Conservation (phyloP, 352 stramenopile species). For the Globisporangium heterothallicum region DNA sequence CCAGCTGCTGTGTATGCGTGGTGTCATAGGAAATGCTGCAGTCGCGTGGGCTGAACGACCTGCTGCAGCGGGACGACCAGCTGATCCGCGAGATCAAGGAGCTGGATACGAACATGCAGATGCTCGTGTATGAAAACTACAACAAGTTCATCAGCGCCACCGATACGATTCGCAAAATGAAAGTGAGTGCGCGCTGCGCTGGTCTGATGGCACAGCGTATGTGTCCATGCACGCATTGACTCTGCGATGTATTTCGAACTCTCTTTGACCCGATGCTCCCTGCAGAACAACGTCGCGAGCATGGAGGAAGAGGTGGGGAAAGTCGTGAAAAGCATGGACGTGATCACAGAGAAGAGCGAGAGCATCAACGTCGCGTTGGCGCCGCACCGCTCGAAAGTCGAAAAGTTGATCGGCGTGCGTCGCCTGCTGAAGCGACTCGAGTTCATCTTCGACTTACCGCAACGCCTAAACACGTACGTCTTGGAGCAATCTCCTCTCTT, state of each 20-base stretch:
- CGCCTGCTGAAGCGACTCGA: conserved; percentile 95
- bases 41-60: conserved; percentile 57
- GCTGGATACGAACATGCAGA: conserved; percentile 99
- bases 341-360: conserved; percentile 81
- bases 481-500: background rate
- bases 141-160: conserved; percentile 99
- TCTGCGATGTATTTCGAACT: too few relatives aligned
- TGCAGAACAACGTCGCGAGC: conserved; percentile 83
- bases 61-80: conserved; percentile 65
- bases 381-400: conserved; percentile 84
- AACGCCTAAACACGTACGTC: conserved; percentile 65
- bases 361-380: conserved; percentile 87
- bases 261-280: background rate
- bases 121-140: conserved; percentile 99
- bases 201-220: too few relatives aligned
- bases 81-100: conserved; percentile 90
- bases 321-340: conserved; percentile 86
- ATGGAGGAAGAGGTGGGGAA: conserved; percentile 89
- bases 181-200: conserved; percentile 38
- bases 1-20: background rate
- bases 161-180: conserved; percentile 97
- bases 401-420: conserved; percentile 96
- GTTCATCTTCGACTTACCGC: conserved; percentile 96
- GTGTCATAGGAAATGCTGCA: conserved; percentile 48
- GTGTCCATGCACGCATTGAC: background rate